Evolutionary conservation across 2,329 filamentous ascomycete species (phyloP), one percentile per base, ranked within the genome.

Genomic region (Kalmusia sp.): DNA sequence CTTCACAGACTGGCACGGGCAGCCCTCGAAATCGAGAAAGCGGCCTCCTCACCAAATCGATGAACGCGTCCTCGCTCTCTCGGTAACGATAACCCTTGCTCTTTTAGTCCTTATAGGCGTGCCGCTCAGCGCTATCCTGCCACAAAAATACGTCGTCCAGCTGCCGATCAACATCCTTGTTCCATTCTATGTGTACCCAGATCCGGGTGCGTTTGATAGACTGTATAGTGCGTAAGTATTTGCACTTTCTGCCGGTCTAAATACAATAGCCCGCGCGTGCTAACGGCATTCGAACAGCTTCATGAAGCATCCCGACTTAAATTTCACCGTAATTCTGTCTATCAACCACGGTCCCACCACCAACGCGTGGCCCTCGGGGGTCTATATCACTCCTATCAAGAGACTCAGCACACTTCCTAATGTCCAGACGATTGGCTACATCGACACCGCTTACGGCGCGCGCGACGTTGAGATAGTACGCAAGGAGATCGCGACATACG

Each of bases 281-380:
- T 38, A 14, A 54, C 51, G 9, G n/a, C 46, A 33, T 14, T 12
- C 6, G 8, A 11, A 35, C 38, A 67, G 67, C 14, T 54, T 58
- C 4, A 35, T 62, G 4, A 54, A 61, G 31, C 56, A 79, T 57
- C 71, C 71, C 9, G 59, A 76, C 22, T 65, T 73, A 53, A 73
- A 79, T 51, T 83, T 84, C 63, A 82, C 80, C 21, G 73, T 82
- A 6, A 71, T 79, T 41, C 77, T 83, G 46, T 83, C 81, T 43
- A 77, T 76, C 61, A 73, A 70, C 54, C 76, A 67, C 56, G 65
- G 70, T 55, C 82, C 77, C 61, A 81, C 80, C 60, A 70, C 60
- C 35, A 55, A 64, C 17, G 58, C 70, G 6, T 62, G 77, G 52
- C 79, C 78, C 4, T 71, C 77, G 58, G 66, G 62, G 30, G 72